phyloP scores from a whole-genome alignment of 371 early-diverging fungal genomes.

The Mortierella polycephala region DNA sequence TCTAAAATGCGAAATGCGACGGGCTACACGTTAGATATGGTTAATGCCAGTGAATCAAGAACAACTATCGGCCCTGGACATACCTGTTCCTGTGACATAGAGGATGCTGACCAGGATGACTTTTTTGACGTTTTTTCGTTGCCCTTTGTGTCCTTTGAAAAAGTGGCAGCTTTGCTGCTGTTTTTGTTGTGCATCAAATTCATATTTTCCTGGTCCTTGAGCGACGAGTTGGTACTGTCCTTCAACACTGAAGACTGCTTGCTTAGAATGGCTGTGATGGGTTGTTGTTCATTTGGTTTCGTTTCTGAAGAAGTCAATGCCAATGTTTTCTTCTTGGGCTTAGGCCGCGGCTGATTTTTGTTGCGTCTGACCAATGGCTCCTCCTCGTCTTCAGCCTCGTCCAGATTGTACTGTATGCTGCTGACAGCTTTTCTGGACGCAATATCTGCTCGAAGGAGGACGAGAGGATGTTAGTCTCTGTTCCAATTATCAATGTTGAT shows the following conservation, averaged over 20 bases:
- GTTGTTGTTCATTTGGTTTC: constrained; percentile 1
- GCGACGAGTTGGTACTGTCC: background rate
- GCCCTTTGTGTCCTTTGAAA: background rate
- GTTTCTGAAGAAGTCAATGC: background rate
- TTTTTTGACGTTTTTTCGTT: constrained; percentile 1
- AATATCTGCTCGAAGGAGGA: background rate
- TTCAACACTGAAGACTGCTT: constrained; percentile 6
- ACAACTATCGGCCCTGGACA: background rate
- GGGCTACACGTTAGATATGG: no score
- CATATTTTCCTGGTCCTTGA: constrained; percentile 30
- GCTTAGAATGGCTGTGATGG: background rate
- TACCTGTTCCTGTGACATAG: constrained; percentile 35
- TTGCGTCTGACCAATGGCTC: constrained; percentile 1
- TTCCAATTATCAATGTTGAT: no score
- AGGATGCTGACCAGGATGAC: background rate
- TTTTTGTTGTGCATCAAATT: background rate
- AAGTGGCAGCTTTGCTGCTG: background rate
- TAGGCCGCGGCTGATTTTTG: constrained; percentile 16
- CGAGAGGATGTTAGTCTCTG: no score
- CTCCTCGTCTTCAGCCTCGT: constrained; percentile 5
- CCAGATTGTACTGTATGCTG: background rate
- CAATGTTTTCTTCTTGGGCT: constrained; percentile 16
- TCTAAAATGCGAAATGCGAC: background rate
- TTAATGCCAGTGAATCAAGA: no score
- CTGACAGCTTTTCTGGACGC: background rate